Evolutionary conservation across 345 rosid species (phyloP), one percentile per base, ranked within the genome.

Genomic region (Citrus sinensis): DNA sequence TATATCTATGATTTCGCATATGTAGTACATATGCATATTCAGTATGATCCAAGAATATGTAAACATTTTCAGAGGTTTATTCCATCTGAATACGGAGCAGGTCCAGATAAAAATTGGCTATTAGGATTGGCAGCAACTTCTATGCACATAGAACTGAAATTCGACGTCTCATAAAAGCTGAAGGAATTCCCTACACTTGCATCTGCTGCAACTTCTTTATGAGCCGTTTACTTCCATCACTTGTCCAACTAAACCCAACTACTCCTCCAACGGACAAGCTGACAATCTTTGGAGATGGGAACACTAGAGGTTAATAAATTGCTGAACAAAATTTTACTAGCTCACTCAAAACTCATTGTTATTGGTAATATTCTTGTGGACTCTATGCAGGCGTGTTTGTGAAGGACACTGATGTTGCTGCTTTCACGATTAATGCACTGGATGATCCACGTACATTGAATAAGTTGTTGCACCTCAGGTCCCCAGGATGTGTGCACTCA

Each of bases 1-100:
- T 51, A 22, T 62, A 16, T 7, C 35, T 9, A 46, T 42, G 29
- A 25, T 42, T 61, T 54, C 25, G 9, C 30, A 3, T 1, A 6
- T 27, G 14, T 4, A 27, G 75, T 29, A 32, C 11, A 27, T 22
- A 16, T 74, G 56, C 3, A 16, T 58, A 32, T 34, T 22, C 4
- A 10, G 2, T 14, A 16, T 4, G 2, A 9, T 40, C 19, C 11
- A 39, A 8, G 30, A 14, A 71, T 40, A 64, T 58, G 29, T 55
- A 51, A 79, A 35, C 64, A 35, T 34, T 82, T 86, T 75, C 84
- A 94, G 97, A 91, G 91, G 85, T 94, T 92, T 82, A 83, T 94
- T 66, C 98, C 97, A 61, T 89, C 97, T 1, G 96, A 94, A 65
- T 94, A 90, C 71, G 98, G 98, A 78, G 86, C 87, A 49, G 89